Evolutionary conservation across 108 stramenopile genomes (phyloP).

Genomic region (Fragilariopsis cylindrus): DNA sequence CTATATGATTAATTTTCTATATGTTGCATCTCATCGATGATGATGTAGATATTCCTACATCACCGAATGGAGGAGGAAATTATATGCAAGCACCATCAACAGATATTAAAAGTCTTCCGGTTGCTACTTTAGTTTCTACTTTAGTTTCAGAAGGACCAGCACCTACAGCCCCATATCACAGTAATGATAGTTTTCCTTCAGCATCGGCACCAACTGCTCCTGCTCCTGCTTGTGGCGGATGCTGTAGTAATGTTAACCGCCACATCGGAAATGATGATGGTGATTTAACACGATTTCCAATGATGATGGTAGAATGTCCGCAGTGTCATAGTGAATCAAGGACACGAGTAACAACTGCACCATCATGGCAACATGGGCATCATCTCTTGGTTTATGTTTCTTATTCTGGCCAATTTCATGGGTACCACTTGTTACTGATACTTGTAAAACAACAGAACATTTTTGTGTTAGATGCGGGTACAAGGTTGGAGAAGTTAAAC

Average conservation of each 20-base stretch:
- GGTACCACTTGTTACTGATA: conserved; percentile 39
- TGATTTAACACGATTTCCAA: conserved; percentile 13
- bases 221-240: not conserved
- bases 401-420: conserved; percentile 47
- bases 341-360: conserved; percentile 16
- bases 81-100: not conserved
- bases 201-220: not conserved
- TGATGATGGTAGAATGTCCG: conserved; percentile 29
- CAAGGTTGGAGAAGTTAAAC: conserved; percentile 31
- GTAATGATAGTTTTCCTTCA: not conserved
- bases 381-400: conserved; percentile 9
- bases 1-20: not conserved
- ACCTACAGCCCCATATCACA: not conserved
- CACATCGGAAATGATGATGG: not conserved
- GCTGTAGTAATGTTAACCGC: not conserved
- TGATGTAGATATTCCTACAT: not conserved
- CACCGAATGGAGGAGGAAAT: not conserved
- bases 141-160: not conserved
- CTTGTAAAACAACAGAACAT: conserved; percentile 45
- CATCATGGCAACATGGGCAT: conserved; percentile 19
- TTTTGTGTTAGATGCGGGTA: conserved; percentile 29
- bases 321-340: conserved; percentile 30
- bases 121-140: not conserved
- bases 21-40: no score
- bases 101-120: not conserved